phyloP scores from a whole-genome alignment of 352 stramenopile species.

The Phytopythium litorale region DNA sequence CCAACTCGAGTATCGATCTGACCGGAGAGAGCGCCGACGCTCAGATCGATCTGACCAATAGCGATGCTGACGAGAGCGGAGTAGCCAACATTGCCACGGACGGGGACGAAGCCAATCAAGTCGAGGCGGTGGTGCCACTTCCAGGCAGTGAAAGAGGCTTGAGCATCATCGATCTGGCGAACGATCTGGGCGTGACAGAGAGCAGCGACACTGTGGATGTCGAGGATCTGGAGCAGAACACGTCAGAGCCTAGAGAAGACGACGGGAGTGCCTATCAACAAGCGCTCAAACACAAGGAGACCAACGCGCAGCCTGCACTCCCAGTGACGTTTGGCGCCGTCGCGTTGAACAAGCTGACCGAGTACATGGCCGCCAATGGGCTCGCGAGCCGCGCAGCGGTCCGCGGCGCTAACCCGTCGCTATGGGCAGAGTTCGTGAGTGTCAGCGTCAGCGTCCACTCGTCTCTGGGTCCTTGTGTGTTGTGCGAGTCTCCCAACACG shows the following conservation, averaged over 20 bases:
- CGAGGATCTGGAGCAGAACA: neutral
- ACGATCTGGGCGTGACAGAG: neutral
- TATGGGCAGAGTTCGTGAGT: constrained; percentile 40
- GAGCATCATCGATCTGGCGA: neutral
- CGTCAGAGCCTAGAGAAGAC: neutral
- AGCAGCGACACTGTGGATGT: neutral
- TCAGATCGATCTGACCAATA: neutral
- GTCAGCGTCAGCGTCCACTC: constrained; percentile 19
- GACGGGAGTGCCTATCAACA: neutral
- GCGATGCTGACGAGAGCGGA: neutral
- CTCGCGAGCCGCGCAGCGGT: constrained; percentile 29
- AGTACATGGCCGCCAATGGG: constrained; percentile 29
- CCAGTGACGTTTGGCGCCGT: constrained; percentile 7
- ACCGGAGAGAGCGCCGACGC: neutral
- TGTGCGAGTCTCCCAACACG: constrained; percentile 33
- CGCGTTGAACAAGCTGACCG: constrained; percentile 17
- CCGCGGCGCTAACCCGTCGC: constrained; percentile 23
- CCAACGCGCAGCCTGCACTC: neutral
- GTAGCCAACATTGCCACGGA: neutral
- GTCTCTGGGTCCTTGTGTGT: constrained; percentile 22
- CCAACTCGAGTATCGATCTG: neutral
- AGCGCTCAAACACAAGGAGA: neutral
- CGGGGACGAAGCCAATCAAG: neutral
- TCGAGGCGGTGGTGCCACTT: neutral
- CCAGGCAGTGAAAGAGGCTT: neutral